Percentiles rank a stretch among this genome's conserved stretches.
Conservation (phyloP, 139 green algal species). For the Coccomyxa sp. region DNA sequence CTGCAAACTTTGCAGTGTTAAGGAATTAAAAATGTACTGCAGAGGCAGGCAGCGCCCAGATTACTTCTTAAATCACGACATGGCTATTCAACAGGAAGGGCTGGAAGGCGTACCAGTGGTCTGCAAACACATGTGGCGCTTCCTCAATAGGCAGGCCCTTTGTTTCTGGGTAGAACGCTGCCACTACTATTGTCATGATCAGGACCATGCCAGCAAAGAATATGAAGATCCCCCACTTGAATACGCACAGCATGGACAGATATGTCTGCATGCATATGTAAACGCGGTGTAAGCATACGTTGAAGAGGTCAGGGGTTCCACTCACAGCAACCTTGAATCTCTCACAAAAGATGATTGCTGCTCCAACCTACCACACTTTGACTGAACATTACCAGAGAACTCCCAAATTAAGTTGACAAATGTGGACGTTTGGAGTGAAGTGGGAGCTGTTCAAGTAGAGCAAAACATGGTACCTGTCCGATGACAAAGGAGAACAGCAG, state of each 20-base stretch:
- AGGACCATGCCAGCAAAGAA: slow-evolving; percentile 32
- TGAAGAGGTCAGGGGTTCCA: background rate
- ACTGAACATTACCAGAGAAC: background rate
- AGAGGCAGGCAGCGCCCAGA: background rate
- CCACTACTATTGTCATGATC: slow-evolving; percentile 48
- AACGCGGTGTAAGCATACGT: background rate
- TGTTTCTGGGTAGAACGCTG: slow-evolving; percentile 53
- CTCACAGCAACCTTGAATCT: background rate
- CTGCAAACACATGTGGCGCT: slow-evolving; percentile 31
- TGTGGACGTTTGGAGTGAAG: background rate
- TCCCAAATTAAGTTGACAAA: background rate
- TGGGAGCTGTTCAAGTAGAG: slow-evolving; percentile 36
- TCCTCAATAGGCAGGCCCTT: slow-evolving; percentile 56
- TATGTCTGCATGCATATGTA: background rate
- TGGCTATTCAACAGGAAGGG: background rate
- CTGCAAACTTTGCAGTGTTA: background rate
- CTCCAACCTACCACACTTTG: background rate
- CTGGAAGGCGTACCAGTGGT: slow-evolving; percentile 33
- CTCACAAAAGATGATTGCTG: background rate
- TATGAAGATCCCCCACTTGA: slow-evolving; percentile 27
- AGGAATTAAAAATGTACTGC: background rate
- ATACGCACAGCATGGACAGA: slow-evolving; percentile 34
- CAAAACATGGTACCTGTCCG: slow-evolving; percentile 47
- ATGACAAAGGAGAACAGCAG: slow-evolving; percentile 67
- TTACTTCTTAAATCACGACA: background rate